Evolutionary conservation across 768 basidiomycete species (phyloP).

Genomic region (Macrolepiota dolichaula): DNA sequence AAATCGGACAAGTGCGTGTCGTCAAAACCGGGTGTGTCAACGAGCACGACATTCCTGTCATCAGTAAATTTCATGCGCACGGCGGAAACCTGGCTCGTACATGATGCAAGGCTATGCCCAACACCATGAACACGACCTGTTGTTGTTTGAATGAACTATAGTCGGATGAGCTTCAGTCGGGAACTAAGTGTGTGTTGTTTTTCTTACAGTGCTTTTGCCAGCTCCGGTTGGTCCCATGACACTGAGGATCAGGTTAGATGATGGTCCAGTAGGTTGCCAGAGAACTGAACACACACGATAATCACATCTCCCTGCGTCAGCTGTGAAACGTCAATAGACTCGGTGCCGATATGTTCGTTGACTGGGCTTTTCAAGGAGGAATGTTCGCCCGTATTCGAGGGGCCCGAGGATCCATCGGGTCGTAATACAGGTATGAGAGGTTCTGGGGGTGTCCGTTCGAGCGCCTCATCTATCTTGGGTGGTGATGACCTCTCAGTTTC

Average conservation of each 20-base stretch:
- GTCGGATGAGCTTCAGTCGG: not conserved
- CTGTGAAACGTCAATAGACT: too few relatives aligned
- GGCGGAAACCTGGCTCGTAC: not conserved
- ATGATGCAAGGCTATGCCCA: not conserved
- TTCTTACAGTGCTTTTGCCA: not conserved
- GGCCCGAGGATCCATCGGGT: too few relatives aligned
- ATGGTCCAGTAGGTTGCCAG: not conserved
- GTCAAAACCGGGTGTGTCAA: constrained; percentile 5
- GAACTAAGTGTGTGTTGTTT: too few relatives aligned
- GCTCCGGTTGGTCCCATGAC: not conserved
- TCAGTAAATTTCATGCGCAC: not conserved
- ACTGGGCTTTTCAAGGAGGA: too few relatives aligned
- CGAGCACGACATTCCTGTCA: not conserved
- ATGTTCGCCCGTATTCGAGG: too few relatives aligned
- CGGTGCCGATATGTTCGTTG: too few relatives aligned
- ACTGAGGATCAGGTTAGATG: not conserved
- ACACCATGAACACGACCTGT: not conserved
- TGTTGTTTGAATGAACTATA: not conserved
- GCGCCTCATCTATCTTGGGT: too few relatives aligned
- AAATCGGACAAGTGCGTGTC: not conserved
- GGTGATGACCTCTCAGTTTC: too few relatives aligned
- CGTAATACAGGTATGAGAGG: too few relatives aligned
- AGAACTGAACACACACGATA: not conserved
- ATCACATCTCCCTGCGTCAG: not conserved
- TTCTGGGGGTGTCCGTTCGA: too few relatives aligned